Conservation (phyloP, 139 green algal species). For the Tetradesmus lagerheimii region DNA sequence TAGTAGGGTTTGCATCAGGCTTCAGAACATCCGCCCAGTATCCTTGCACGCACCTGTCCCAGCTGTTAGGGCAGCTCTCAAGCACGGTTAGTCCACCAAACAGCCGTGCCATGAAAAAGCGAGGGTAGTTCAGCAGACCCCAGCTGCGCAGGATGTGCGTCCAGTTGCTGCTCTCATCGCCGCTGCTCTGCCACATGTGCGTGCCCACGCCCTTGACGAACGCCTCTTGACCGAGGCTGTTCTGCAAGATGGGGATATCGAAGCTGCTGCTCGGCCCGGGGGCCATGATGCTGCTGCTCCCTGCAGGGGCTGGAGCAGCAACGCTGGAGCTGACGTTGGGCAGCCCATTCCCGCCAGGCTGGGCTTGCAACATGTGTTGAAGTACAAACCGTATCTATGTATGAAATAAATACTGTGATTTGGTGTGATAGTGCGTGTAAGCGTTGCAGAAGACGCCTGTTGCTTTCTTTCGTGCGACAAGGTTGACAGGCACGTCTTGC, state of each 20-base stretch:
- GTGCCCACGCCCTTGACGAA: slow-evolving; percentile 37
- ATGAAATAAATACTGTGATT: not conserved
- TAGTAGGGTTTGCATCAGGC: too few relatives aligned
- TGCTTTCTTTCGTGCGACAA: too few relatives aligned
- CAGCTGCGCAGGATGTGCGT: not conserved
- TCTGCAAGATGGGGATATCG: not conserved
- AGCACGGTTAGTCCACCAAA: not conserved
- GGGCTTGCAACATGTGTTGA: not conserved
- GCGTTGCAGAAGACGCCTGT: not conserved
- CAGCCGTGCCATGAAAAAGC: slow-evolving; percentile 26
- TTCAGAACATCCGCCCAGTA: not conserved
- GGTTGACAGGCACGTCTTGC: too few relatives aligned
- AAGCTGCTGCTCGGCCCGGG: not conserved
- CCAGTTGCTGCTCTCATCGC: slow-evolving; percentile 44
- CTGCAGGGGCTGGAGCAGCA: not conserved
- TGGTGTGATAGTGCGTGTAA: not conserved
- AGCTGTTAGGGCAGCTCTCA: slow-evolving; percentile 26
- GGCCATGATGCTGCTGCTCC: not conserved
- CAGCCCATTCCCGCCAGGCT: not conserved
- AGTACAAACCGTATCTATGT: not conserved
- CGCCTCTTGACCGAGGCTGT: not conserved
- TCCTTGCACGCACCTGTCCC: slow-evolving; percentile 39
- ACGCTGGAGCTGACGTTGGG: not conserved
- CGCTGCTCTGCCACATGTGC: slow-evolving; percentile 43
- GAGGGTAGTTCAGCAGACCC: slow-evolving; percentile 8